Evolutionary conservation across 345 rosid species (phyloP).

Genomic region (Linum trigynum): DNA sequence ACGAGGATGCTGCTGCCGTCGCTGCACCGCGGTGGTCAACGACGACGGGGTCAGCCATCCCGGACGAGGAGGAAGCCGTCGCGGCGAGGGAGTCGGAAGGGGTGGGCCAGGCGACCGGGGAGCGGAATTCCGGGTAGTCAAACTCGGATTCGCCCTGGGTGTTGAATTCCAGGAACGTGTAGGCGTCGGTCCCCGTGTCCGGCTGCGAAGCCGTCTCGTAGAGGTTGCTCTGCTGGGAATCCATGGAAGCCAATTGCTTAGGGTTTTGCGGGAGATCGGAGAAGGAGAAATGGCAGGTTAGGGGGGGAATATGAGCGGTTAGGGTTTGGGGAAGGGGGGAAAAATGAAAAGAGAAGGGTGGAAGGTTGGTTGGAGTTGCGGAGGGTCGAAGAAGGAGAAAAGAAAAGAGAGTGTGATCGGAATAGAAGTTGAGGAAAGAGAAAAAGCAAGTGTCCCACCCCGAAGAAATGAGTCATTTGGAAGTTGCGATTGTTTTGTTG

Average conservation of each 20-base stretch:
- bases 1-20: conserved; percentile 16
- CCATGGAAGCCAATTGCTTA: conserved; percentile 31
- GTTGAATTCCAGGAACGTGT: conserved; percentile 89
- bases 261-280: background rate
- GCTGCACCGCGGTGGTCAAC: no score
- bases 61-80: conserved; percentile 19
- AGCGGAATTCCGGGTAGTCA: conserved; percentile 85
- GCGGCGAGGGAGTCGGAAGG: conserved; percentile 72
- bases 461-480: no score
- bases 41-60: conserved; percentile 31
- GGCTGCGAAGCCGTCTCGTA: conserved; percentile 97
- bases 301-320: conserved; percentile 9
- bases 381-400: no score
- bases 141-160: conserved; percentile 96
- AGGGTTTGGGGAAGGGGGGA: conserved; percentile 15
- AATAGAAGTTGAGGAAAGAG: no score
- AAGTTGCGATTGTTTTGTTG: no score
- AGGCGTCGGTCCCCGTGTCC: conserved; percentile 74
- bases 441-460: no score
- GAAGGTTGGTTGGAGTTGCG: no score
- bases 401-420: no score
- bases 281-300: background rate
- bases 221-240: conserved; percentile 58
- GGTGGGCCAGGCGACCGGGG: conserved; percentile 79
- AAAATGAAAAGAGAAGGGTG: background rate